A percentile compares a stretch with the other conserved stretches of the same genome.
These are phyloP conservation scores for Rusavskia elegans DNA, from an alignment of 495 filamentous ascomycete genomes.

Conservation along the genomic window DNA sequence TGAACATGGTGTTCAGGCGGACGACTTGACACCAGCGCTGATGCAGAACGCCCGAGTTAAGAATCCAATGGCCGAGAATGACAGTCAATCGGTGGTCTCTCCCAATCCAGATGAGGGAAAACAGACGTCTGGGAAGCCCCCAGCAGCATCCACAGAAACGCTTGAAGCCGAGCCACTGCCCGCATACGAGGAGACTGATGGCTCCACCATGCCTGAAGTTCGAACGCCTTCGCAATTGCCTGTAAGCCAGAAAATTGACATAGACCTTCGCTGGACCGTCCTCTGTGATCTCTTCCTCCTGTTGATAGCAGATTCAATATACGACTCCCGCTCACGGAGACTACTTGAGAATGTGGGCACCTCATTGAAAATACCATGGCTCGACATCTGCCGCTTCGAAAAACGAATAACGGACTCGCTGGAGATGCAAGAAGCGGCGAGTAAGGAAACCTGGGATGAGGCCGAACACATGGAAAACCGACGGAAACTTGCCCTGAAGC, in stretches of 20 bases:
- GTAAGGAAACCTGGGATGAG: conserved; percentile 96
- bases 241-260: conserved; percentile 69
- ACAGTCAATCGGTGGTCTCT: conserved; percentile 11
- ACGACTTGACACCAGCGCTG: conserved; percentile 66
- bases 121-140: conserved; percentile 14
- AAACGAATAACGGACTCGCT: conserved; percentile 94
- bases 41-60: conserved; percentile 90
- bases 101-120: conserved; percentile 18
- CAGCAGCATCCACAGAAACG: conserved; percentile 16
- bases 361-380: conserved; percentile 67
- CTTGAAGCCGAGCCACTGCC: conserved; percentile 41
- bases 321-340: conserved; percentile 77
- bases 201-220: conserved; percentile 58
- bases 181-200: conserved; percentile 52
- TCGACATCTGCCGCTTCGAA: conserved; percentile 92
- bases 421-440: conserved; percentile 86
- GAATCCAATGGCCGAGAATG: conserved; percentile 62
- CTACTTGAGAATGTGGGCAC: conserved; percentile 72
- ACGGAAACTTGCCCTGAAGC: conserved; percentile 62
- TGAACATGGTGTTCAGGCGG: conserved; percentile 74
- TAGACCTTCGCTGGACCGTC: conserved; percentile 94
- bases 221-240: conserved; percentile 69
- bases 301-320: conserved; percentile 84
- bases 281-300: conserved; percentile 93
- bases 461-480: conserved; percentile 84